These are phyloP conservation scores for Aegilops umbellulata DNA, from an alignment of 176 grass and related monocot species.

Conservation along the genomic window DNA sequence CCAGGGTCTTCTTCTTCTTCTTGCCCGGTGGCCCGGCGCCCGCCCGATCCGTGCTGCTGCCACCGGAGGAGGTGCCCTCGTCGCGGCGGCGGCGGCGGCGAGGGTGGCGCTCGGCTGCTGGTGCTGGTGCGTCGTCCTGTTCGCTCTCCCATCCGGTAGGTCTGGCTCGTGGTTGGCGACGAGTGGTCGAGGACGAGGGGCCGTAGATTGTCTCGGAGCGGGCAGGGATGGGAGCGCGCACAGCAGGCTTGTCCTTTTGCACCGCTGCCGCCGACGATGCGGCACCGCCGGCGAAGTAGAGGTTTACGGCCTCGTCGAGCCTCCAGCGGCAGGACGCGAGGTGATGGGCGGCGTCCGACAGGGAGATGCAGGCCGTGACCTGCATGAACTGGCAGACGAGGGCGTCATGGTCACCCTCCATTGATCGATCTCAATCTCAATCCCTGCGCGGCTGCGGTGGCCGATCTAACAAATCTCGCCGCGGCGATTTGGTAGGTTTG, in stretches of 20 bases:
- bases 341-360: background rate
- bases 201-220: background rate
- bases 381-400: background rate
- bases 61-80: background rate
- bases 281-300: background rate
- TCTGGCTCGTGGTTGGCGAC: background rate
- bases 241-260: background rate
- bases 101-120: background rate
- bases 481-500: background rate
- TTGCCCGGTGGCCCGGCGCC: too few relatives aligned
- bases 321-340: background rate
- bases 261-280: background rate
- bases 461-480: background rate
- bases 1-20: slow-evolving; percentile 1
- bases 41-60: too few relatives aligned
- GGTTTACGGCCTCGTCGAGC: background rate
- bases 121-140: background rate
- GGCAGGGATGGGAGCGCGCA: background rate
- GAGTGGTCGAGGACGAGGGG: background rate
- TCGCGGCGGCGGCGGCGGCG: background rate
- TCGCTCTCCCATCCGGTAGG: background rate
- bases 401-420: background rate
- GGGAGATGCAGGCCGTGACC: background rate
- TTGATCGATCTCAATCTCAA: background rate
- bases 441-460: background rate